Evolutionary conservation across 805 yeast species (phyloP).

Genomic region (Myxozyma neotropica): DNA sequence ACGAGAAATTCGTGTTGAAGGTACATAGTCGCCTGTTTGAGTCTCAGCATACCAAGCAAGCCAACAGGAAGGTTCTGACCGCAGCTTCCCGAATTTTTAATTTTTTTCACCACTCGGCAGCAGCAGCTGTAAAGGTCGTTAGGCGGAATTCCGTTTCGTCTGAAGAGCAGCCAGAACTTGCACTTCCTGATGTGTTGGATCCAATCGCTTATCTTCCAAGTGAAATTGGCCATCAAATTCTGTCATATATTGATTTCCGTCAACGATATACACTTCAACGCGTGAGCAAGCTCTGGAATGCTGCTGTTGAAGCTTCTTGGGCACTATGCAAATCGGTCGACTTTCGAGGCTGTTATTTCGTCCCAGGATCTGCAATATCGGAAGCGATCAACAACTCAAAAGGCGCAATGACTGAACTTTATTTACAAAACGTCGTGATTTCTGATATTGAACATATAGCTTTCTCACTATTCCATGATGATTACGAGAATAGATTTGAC

Average conservation of each 20-base stretch:
- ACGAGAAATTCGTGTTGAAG: conserved; percentile 8
- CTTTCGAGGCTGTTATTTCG: conserved; percentile 7
- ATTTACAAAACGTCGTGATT: conserved; percentile 3
- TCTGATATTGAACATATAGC: conserved; percentile 1
- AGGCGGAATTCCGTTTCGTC: background rate
- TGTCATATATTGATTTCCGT: conserved; percentile 2
- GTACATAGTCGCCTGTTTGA: conserved; percentile 3
- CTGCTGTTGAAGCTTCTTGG: conserved; percentile 1
- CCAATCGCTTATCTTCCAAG: conserved; percentile 10
- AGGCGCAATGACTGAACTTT: background rate
- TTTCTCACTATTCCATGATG: conserved; percentile 1
- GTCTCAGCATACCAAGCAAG: background rate
- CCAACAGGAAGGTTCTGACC: background rate
- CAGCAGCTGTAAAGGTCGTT: background rate
- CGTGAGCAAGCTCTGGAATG: conserved; percentile 6
- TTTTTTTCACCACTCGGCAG: background rate
- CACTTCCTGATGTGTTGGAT: background rate
- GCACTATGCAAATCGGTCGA: conserved; percentile 1
- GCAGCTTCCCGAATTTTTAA: background rate
- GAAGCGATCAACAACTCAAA: conserved; percentile 1
- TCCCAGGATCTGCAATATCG: background rate
- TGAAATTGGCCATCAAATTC: conserved; percentile 6
- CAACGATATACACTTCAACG: conserved; percentile 6
- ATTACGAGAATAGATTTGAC: background rate
- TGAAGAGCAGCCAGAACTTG: background rate